phyloP scores from a whole-genome alignment of 805 yeast genomes.

The Candida railenensis region DNA sequence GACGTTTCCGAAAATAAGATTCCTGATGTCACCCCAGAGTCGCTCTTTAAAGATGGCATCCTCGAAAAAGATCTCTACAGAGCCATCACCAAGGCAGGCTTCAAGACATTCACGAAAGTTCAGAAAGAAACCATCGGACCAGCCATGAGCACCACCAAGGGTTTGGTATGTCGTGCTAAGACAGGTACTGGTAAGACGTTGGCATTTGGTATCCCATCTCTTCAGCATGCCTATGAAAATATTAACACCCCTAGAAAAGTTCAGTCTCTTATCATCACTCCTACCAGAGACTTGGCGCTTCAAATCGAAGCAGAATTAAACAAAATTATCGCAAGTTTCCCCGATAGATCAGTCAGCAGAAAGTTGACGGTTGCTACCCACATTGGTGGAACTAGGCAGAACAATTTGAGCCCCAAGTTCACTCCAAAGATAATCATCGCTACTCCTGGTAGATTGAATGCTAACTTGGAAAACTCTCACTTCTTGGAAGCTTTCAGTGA shows the following conservation, averaged over 20 bases:
- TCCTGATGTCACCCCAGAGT: constrained; percentile 1
- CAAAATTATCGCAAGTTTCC: constrained; percentile 35
- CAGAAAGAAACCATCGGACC: constrained; percentile 65
- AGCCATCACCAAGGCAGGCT: constrained; percentile 45
- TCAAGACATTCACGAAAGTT: constrained; percentile 60
- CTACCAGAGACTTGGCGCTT: constrained; percentile 87
- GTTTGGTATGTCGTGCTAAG: constrained; percentile 84
- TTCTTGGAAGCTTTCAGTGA: constrained; percentile 47
- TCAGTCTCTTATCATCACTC: constrained; percentile 67
- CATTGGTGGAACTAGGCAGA: constrained; percentile 64
- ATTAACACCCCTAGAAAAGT: constrained; percentile 39
- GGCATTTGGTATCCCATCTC: constrained; percentile 80
- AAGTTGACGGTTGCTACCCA: constrained; percentile 45
- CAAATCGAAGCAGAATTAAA: constrained; percentile 71
- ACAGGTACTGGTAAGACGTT: constrained; percentile 96
- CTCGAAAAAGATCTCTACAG: constrained; percentile 14
- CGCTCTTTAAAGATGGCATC: neutral
- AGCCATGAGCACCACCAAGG: constrained; percentile 50
- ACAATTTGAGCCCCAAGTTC: constrained; percentile 21
- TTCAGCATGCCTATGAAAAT: constrained; percentile 53
- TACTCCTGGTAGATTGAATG: constrained; percentile 85
- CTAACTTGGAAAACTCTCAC: constrained; percentile 47
- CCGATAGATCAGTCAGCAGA: constrained; percentile 16
- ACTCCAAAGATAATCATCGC: constrained; percentile 72
- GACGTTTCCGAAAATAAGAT: neutral